Conservation (phyloP, 2,329 filamentous ascomycete species). For the Seiridium cupressi region DNA sequence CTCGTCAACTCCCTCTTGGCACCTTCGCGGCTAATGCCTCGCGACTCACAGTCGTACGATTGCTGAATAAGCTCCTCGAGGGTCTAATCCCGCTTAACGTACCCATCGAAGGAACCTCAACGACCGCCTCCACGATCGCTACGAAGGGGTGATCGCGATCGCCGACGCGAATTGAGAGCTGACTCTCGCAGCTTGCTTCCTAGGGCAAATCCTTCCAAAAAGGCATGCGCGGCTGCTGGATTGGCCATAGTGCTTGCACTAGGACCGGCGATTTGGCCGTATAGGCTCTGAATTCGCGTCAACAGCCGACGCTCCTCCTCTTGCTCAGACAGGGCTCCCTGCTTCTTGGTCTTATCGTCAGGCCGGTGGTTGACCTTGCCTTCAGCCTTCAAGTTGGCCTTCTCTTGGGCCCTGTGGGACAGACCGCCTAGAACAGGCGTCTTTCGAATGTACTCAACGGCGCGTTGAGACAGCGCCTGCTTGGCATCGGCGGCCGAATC, state of each 20-base stretch:
- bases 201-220: conserved; percentile 24
- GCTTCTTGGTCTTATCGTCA: neutral
- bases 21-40: too few species aligned
- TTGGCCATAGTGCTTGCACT: conserved; percentile 16
- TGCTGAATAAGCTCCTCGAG: neutral
- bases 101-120: neutral
- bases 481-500: conserved; percentile 18
- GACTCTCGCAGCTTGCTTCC: conserved; percentile 8
- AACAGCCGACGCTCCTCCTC: conserved; percentile 14
- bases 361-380: neutral
- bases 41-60: neutral
- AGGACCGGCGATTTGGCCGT: conserved; percentile 13
- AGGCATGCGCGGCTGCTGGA: conserved; percentile 22
- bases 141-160: conserved; percentile 11
- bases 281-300: conserved; percentile 15
- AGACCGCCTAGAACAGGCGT: neutral
- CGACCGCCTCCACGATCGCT: conserved; percentile 14
- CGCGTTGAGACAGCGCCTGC: conserved; percentile 12
- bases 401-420: neutral
- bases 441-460: conserved; percentile 8
- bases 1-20: too few species aligned
- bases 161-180: conserved; percentile 10
- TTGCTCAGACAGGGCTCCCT: neutral
- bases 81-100: neutral
- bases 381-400: neutral